Evolutionary conservation across 169 alveolate genomes (phyloP), one percentile per base, ranked within the genome.

Genomic region (Eimeria necatrix): DNA sequence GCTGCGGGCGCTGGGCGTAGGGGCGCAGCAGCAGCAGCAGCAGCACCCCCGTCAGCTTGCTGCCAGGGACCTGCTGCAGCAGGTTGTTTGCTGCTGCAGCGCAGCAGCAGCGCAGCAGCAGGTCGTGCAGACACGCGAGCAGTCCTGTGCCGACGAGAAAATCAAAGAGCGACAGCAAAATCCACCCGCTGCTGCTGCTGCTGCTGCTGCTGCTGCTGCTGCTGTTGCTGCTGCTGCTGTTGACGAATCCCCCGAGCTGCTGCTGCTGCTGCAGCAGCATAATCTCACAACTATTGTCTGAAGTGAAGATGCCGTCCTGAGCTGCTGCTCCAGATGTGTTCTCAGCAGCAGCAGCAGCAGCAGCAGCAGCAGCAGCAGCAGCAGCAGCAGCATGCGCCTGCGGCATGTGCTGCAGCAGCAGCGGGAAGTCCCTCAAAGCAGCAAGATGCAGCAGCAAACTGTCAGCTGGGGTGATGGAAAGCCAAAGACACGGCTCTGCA

Each of bases 401-500:
- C 56, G 59, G 59, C 56, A 8, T 4, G 53, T 84, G 91, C 78
- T 84, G 78, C 68, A 86, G 68, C 51, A 86, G 22, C 46, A 56
- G 74, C 8, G 84, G 84, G 41, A 86, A 73, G 22, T 46, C 59
- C 52, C 68, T 24, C 20, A 86, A 61, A 51, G 46, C 59, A 22
- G 93, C 93, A 16, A 86, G 68, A 20, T n/a, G 70, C 46, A 60
- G 70, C 48, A 56, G 61, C 24, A 64, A n/a, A 46, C 22, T 24
- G 83, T 61, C 93, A 64, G 59, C 81, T 22, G 5, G 16, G 61
- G 49, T 8, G 48, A 56, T 4, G 93, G 32, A 88, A 85, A 88
- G 56, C 94, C 94, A 88, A 71, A 24, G 49, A 85, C 94, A 88
- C 60, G 49, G 84, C 18, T 46, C 84, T 73, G 24, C 84, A 73